A percentile compares a stretch with the other conserved stretches of the same genome.
Evolutionary conservation across 2,329 filamentous ascomycete genomes (phyloP).

Genomic region (Microcyclosporella mali): DNA sequence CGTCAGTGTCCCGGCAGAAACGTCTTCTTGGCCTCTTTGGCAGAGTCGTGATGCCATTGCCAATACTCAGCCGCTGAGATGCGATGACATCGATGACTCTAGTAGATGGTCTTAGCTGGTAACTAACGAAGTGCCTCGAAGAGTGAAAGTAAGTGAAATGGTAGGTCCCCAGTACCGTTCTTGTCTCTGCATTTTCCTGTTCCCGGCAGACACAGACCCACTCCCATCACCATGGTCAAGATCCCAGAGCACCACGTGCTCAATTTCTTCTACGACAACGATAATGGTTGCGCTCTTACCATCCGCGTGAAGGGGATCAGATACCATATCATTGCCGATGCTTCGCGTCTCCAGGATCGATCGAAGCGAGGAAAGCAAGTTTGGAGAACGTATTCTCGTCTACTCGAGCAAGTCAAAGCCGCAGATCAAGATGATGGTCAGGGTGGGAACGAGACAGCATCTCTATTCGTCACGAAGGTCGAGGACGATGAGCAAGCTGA

Average conservation of each 20-base stretch:
- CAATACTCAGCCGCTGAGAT: too few species aligned
- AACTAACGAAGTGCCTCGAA: too few species aligned
- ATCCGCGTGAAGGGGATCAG: constrained; percentile 26
- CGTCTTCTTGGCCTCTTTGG: too few species aligned
- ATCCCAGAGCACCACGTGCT: constrained; percentile 25
- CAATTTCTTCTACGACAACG: constrained; percentile 30
- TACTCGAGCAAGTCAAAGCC: constrained; percentile 21
- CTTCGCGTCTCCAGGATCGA: constrained; percentile 17
- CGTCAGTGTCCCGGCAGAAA: too few species aligned
- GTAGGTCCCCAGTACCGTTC: background rate
- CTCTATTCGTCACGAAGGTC: constrained; percentile 16
- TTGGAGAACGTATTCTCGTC: constrained; percentile 19
- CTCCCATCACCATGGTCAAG: constrained; percentile 14
- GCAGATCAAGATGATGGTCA: constrained; percentile 7
- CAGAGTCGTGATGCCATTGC: too few species aligned
- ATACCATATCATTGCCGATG: constrained; percentile 31
- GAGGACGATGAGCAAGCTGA: constrained; percentile 14
- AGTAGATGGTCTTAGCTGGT: too few species aligned
- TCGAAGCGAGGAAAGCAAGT: constrained; percentile 17
- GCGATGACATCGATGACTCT: too few species aligned
- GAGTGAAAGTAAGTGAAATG: too few species aligned
- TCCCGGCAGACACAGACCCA: background rate
- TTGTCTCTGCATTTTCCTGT: background rate
- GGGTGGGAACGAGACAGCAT: constrained; percentile 9
- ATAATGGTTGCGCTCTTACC: constrained; percentile 29